These are phyloP conservation scores for Suillus americanus DNA, from an alignment of 768 basidiomycete species.

Conservation along the genomic window DNA sequence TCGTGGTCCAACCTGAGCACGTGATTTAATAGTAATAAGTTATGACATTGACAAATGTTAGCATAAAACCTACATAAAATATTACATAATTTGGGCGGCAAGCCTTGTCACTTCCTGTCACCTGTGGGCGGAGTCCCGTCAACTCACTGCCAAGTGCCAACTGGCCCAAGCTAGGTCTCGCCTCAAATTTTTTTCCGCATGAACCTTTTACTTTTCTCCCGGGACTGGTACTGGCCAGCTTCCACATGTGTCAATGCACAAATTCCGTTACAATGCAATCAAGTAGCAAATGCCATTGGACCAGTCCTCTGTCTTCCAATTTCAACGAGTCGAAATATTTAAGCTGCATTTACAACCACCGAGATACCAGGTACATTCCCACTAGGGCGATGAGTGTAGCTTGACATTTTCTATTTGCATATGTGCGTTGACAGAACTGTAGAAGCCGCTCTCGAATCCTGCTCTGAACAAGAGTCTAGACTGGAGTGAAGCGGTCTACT, in stretches of 20 bases:
- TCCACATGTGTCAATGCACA: neutral
- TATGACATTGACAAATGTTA: neutral
- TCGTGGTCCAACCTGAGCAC: neutral
- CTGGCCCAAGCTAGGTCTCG: neutral
- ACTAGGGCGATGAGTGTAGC: neutral
- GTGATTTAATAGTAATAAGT: neutral
- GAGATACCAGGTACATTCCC: conserved; percentile 4
- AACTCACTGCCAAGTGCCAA: too few species aligned
- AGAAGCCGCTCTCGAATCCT: neutral
- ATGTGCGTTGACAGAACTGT: neutral
- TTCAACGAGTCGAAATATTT: neutral
- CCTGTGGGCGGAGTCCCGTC: conserved; percentile 2
- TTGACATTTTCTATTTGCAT: neutral
- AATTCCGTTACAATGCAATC: neutral
- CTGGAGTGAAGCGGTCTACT: neutral
- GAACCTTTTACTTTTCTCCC: neutral
- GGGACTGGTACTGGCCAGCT: neutral
- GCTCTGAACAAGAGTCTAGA: neutral
- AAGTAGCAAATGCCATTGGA: neutral
- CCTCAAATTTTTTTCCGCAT: neutral
- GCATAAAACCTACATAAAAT: neutral
- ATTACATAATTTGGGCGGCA: neutral
- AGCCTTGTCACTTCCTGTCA: neutral
- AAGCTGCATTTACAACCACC: neutral
- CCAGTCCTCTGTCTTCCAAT: neutral